phyloP scores from a whole-genome alignment of 2,329 filamentous ascomycete genomes.

The Davidsoniella eucalypti region DNA sequence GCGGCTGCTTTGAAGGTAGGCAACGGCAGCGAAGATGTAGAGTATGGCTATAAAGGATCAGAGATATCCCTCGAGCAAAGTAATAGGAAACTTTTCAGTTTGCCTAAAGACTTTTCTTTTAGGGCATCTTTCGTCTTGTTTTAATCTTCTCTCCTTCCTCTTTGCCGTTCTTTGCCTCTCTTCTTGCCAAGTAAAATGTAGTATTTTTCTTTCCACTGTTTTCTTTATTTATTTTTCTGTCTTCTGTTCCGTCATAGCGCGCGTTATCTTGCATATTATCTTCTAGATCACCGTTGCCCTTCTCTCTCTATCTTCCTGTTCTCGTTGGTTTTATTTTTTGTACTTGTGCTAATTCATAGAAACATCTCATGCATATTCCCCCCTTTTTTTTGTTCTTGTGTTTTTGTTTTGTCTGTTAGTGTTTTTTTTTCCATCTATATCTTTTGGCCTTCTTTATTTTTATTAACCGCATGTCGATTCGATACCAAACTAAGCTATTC shows the following conservation, averaged over 20 bases:
- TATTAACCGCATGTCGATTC: no score
- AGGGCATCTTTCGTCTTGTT: no score
- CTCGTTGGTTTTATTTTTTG: not conserved
- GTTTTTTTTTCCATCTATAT: not conserved
- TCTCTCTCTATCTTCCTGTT: not conserved
- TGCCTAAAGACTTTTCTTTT: not conserved
- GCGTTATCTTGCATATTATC: not conserved
- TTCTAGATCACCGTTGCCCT: conserved; percentile 5
- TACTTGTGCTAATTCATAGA: no score
- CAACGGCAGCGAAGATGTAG: no score
- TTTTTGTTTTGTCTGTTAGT: conserved; percentile 6
- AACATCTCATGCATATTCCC: no score
- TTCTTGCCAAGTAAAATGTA: no score
- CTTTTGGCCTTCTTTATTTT: no score
- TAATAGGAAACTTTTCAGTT: not conserved
- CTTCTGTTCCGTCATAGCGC: no score
- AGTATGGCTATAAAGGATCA: no score
- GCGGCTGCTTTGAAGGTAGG: conserved; percentile 2
- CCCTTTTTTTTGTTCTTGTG: not conserved
- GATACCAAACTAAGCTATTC: no score
- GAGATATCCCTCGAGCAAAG: not conserved
- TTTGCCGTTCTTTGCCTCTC: not conserved
- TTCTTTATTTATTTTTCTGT: no score
- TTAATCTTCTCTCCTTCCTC: not conserved
- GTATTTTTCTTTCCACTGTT: no score